Conservation (phyloP, 441 rosid species). For the Gossypium trilobum region DNA sequence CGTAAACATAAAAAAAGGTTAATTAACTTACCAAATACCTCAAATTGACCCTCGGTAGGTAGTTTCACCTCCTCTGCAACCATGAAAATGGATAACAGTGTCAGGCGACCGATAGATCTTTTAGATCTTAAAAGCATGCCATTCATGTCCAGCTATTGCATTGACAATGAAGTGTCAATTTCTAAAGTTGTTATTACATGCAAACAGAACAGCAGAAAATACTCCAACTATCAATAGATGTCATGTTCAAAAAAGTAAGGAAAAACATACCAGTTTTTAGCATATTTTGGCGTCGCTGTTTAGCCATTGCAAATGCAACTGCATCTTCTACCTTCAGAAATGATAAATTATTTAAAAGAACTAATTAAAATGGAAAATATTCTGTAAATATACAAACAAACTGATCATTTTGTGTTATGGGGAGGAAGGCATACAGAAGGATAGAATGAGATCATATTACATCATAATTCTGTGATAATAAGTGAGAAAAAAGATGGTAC, state of each 20-base stretch:
- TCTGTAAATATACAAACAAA: background rate
- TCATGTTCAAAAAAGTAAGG: background rate
- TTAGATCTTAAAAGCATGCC: background rate
- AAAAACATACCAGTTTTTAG: conserved; percentile 34
- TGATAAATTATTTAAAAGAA: conserved; percentile 4
- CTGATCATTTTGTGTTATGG: background rate
- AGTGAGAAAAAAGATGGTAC: background rate
- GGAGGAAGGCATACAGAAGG: background rate
- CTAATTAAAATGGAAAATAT: background rate
- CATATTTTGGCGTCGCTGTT: conserved; percentile 33
- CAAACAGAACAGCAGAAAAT: background rate
- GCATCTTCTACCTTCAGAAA: conserved; percentile 70
- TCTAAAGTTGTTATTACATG: background rate
- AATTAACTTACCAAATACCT: conserved; percentile 62
- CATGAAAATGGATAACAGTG: background rate
- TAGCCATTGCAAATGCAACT: conserved; percentile 68
- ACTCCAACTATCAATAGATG: background rate
- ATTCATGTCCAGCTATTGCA: background rate
- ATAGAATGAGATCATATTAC: background rate
- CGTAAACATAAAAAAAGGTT: background rate
- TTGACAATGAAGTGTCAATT: background rate
- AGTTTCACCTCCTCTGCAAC: conserved; percentile 60
- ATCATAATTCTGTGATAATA: background rate
- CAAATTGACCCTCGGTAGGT: conserved; percentile 62
- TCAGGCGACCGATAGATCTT: background rate